Evolutionary conservation across 495 filamentous ascomycete genomes (phyloP).

Genomic region (Podospora comata): DNA sequence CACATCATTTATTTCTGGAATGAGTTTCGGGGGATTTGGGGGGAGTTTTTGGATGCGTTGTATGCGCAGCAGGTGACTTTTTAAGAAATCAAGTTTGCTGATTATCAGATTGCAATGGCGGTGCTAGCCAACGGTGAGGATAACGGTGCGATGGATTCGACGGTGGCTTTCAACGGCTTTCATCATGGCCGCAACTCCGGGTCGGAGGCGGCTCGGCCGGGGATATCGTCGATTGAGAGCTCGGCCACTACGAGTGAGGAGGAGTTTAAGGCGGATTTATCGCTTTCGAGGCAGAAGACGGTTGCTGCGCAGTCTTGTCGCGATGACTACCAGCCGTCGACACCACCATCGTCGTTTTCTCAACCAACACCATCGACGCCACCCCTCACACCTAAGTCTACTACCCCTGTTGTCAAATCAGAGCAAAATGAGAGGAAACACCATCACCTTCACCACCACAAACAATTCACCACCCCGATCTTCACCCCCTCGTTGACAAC

Average conservation of each 20-base stretch:
- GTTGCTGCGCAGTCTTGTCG: neutral
- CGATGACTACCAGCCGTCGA: neutral
- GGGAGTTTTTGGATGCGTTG: neutral
- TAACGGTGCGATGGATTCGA: neutral
- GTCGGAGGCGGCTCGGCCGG: no score
- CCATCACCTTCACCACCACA: constrained; percentile 22
- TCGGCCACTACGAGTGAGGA: neutral
- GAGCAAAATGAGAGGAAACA: no score
- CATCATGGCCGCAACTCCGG: neutral
- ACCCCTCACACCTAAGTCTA: neutral
- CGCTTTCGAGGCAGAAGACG: neutral
- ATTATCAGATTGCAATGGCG: neutral
- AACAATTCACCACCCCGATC: constrained; percentile 61
- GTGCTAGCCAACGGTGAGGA: no score
- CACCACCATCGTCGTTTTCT: neutral
- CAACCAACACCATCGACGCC: neutral
- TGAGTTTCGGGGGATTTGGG: neutral
- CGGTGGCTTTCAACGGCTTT: neutral
- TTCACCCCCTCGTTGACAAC: constrained; percentile 67
- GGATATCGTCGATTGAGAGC: neutral
- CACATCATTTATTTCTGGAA: neutral
- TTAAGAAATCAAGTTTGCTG: neutral
- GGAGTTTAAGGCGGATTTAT: neutral
- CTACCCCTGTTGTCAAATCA: neutral
- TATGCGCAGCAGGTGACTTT: neutral